Evolutionary conservation across 2,329 filamentous ascomycete species (phyloP), one percentile per base, ranked within the genome.

Genomic region (Beauveria scarabaeidicola): DNA sequence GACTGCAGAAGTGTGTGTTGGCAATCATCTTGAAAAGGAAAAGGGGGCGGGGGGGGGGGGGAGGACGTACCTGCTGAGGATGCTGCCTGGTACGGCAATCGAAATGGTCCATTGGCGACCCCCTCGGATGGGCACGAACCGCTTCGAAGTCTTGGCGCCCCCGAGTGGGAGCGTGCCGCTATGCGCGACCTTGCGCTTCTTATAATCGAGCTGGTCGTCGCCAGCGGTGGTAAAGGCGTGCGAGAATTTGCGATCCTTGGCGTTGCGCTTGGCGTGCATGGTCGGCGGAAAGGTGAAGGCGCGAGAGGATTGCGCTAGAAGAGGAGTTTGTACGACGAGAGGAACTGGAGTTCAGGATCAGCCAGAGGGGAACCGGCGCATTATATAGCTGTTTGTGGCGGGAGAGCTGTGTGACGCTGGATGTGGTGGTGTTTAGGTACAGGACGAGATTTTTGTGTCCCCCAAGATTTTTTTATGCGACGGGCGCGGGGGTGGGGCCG

Each of bases 51-150:
- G 3, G 15, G 2, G 25, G 3, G 19, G n/a, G 13, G 13, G 27
- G 17, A 29, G 40, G 40, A 72, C 77, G 62, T 75, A 91, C 88
- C 89, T 89, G 60, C 85, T 79, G 60, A 93, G 81, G 48, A 94
- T 84, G 69, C 89, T 93, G 38, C 87, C 89, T 1, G 90, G 89
- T 32, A 95, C 73, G 19, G 61, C 61, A 25, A 63, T 21, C 41
- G 61, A 61, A 54, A 62, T 25, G n/a, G 60, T 61, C 54, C 54
- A 61, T 21, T 25, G 21, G 4, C 60, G 60, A 29, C 54, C 59
- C n/a, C 48, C 55, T 11, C 13, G 43, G 15, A 50, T 32, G 29
- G 60, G 48, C 21, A 43, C 29, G 19, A 61, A 58, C 8, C 23
- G 51, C 25, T 29, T 52, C 15, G 43, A 19, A 13, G 36, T 23